Percentiles rank a stretch among this genome's conserved stretches.
Conservation (phyloP, 73 alveolate genomes). For the Tetrahymena malaccensis region DNA sequence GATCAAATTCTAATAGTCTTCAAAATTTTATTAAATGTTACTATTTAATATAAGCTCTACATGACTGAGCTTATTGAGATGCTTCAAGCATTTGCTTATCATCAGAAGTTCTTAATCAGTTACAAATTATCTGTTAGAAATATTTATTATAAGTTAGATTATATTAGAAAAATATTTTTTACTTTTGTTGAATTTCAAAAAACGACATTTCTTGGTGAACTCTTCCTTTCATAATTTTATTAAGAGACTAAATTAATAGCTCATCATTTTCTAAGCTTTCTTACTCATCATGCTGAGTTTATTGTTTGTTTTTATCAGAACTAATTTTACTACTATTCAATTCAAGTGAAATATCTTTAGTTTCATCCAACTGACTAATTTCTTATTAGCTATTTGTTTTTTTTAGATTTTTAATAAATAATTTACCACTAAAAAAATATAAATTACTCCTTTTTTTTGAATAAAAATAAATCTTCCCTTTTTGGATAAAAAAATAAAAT, state of each 20-base stretch:
- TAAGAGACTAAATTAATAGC: not conserved
- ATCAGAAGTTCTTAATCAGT: not conserved
- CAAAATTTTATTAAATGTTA: not conserved
- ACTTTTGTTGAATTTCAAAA: not conserved
- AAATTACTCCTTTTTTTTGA: not conserved
- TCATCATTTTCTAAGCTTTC: not conserved
- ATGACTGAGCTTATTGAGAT: not conserved
- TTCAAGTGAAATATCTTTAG: not conserved
- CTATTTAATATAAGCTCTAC: not conserved
- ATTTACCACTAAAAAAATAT: not conserved
- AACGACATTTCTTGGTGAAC: not conserved
- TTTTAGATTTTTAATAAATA: not conserved
- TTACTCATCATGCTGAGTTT: not conserved
- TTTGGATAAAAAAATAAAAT: not conserved
- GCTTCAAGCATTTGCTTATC: not conserved
- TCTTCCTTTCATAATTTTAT: not conserved
- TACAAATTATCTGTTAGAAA: not conserved
- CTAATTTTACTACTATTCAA: not conserved
- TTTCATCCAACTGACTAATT: not conserved
- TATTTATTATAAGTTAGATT: not conserved
- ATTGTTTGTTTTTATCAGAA: not conserved
- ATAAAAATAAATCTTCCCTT: not conserved
- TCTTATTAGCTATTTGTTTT: not conserved
- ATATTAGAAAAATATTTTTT: not conserved
- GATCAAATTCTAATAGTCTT: not conserved